These are phyloP conservation scores for Pholiota molesta DNA, from an alignment of 768 basidiomycete genomes.

Conservation along the genomic window DNA sequence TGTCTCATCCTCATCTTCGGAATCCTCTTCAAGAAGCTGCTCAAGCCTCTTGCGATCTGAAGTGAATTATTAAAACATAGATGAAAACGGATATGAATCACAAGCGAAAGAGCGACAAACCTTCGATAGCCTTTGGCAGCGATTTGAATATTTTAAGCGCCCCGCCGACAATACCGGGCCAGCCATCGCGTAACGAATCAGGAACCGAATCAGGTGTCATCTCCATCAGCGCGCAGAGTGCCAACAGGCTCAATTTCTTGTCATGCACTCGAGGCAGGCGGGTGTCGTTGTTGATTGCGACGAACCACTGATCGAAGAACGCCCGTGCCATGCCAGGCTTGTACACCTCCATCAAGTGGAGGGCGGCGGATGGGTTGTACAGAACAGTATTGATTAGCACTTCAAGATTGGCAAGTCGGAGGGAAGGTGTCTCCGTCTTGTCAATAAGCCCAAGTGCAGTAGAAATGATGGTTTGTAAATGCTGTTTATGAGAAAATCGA, in stretches of 20 bases:
- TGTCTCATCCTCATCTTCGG: slow-evolving; percentile 46
- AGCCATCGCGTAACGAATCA: slow-evolving; percentile 63
- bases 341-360: slow-evolving; percentile 72
- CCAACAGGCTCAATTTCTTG: slow-evolving; percentile 80
- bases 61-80: slow-evolving; percentile 5
- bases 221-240: slow-evolving; percentile 78
- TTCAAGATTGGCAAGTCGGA: slow-evolving; percentile 79
- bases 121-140: slow-evolving; percentile 74
- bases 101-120: slow-evolving; percentile 36
- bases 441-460: slow-evolving; percentile 64
- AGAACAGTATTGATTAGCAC: slow-evolving; percentile 82
- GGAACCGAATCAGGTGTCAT: slow-evolving; percentile 62
- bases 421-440: slow-evolving; percentile 59
- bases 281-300: slow-evolving; percentile 59
- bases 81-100: slow-evolving; percentile 2
- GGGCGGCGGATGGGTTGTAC: slow-evolving; percentile 80
- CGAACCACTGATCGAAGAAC: slow-evolving; percentile 91
- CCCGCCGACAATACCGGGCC: slow-evolving; percentile 75
- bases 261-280: slow-evolving; percentile 86
- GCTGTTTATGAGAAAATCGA: slow-evolving; percentile 37
- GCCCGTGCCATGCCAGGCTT: slow-evolving; percentile 60
- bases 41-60: slow-evolving; percentile 67
- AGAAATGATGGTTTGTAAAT: slow-evolving; percentile 64
- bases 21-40: slow-evolving; percentile 43
- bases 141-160: slow-evolving; percentile 76